These are phyloP conservation scores for Chalaropsis thielavioides DNA, from an alignment of 2,329 filamentous ascomycete species.

Conservation along the genomic window DNA sequence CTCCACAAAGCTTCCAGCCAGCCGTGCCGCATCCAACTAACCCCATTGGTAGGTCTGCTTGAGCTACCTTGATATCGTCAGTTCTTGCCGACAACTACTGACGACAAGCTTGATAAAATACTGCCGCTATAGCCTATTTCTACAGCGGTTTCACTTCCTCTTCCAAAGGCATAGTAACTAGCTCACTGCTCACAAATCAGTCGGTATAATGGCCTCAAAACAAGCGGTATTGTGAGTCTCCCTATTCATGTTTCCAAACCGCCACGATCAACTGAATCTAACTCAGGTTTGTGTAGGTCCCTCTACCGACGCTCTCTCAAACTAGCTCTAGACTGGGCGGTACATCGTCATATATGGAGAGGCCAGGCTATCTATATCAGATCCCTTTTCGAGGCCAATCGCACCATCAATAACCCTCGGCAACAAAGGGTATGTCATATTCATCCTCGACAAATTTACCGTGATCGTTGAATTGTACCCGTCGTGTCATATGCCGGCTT, in stretches of 20 bases:
- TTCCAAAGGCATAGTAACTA: not conserved
- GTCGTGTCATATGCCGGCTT: not conserved
- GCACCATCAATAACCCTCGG: conserved; percentile 65
- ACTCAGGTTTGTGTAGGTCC: conserved; percentile 32
- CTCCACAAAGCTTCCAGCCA: not conserved
- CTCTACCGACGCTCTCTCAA: conserved; percentile 90
- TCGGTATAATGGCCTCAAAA: conserved; percentile 30
- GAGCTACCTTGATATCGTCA: not conserved
- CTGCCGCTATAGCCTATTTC: not conserved
- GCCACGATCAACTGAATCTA: conserved; percentile 5
- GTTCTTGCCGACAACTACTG: not conserved
- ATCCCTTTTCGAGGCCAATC: conserved; percentile 88
- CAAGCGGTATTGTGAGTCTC: conserved; percentile 37
- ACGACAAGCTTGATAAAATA: not conserved
- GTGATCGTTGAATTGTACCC: not conserved
- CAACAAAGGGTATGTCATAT: conserved; percentile 57
- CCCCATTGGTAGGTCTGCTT: conserved; percentile 2
- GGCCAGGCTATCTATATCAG: conserved; percentile 94
- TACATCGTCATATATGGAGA: conserved; percentile 84
- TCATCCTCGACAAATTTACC: not conserved
- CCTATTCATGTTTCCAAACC: not conserved
- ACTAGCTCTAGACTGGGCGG: conserved; percentile 86
- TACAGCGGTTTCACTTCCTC: not conserved
- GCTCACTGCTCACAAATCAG: not conserved
- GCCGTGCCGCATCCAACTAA: conserved; percentile 7